Evolutionary conservation across 352 stramenopile species (phyloP).

Genomic region (Globisporangium spiculum): DNA sequence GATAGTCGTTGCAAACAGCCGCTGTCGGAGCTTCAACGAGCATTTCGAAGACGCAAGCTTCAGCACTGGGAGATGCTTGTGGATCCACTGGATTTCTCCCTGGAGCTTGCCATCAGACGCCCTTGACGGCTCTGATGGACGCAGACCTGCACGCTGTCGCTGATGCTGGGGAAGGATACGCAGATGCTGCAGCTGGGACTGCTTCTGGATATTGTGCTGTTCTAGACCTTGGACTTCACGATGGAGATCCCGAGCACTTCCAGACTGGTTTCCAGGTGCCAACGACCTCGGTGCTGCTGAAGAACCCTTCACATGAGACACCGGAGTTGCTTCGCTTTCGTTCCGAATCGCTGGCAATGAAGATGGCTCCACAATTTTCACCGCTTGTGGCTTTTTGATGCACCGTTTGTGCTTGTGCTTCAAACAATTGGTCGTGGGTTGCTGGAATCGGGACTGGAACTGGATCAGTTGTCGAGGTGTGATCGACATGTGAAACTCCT

Average conservation of each 20-base stretch:
- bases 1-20: slow-evolving; percentile 40
- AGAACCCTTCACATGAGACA: neutral
- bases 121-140: neutral
- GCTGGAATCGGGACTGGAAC: neutral
- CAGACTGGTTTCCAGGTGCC: neutral
- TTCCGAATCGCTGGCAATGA: neutral
- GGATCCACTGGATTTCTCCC: slow-evolving; percentile 61
- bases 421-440: too few species aligned
- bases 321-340: neutral
- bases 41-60: slow-evolving; percentile 45
- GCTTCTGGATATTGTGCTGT: neutral
- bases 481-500: neutral
- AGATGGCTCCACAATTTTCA: neutral
- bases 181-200: slow-evolving; percentile 5
- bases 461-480: neutral
- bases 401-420: neutral
- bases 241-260: slow-evolving; percentile 5
- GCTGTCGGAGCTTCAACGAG: slow-evolving; percentile 35
- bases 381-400: slow-evolving; percentile 7
- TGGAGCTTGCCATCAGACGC: slow-evolving; percentile 18
- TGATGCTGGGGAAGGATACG: neutral
- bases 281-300: neutral
- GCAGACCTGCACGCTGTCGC: neutral
- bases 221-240: neutral
- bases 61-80: slow-evolving; percentile 51